Base-by-base conservation (phyloP, 1,139 yeast species). In the Diutina neorugosa region DNA sequence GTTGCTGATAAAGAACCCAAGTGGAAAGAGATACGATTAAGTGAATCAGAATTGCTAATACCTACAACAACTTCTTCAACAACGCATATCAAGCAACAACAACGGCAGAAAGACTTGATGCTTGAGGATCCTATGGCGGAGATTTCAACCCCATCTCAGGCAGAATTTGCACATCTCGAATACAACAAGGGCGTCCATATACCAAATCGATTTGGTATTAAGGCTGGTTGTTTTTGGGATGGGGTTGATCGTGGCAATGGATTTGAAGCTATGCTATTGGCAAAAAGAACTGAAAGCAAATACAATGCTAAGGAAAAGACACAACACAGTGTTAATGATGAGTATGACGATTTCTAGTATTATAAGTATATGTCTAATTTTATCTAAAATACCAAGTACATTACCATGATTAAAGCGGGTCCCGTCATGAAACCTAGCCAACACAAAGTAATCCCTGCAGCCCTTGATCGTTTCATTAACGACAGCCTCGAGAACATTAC, bases 401-500 rank as follows among this genome's bases (percentile, higher is more conserved):
- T 71, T 1, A 95, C 82, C 65, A 96, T 87, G 71, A 91, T 81
- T 61, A 93, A 68, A 58, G 96, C 84, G 8, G 98, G 98, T 1
- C 97, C 97, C 11, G 86, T 76, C 52, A 89, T 83, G 54, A 93
- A 85, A 8, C 98, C 98, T 54, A 87, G 63, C 98, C 98, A 93
- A 69, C 95, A 93, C 18, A 89, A 71, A 51, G 82, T 78, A 63
- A 88, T 91, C 1, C 96, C 96, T 52, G 90, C 66, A 1, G 84
- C 74, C 54, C 78, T 77, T 56, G 72, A 74, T 57, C 78, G 75
- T 55, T 67, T 78, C 73, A 86, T 66, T 55, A 70, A 75, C 55
- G 69, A 74, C 1, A 82, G 70, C 57, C 76, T 74, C 51, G 82
- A 72, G 3, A 85, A 51, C 58, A 78, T 71, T 46, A 83, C 78